Conservation (phyloP, 2,329 filamentous ascomycete species). For the Talaromyces sp. region DNA sequence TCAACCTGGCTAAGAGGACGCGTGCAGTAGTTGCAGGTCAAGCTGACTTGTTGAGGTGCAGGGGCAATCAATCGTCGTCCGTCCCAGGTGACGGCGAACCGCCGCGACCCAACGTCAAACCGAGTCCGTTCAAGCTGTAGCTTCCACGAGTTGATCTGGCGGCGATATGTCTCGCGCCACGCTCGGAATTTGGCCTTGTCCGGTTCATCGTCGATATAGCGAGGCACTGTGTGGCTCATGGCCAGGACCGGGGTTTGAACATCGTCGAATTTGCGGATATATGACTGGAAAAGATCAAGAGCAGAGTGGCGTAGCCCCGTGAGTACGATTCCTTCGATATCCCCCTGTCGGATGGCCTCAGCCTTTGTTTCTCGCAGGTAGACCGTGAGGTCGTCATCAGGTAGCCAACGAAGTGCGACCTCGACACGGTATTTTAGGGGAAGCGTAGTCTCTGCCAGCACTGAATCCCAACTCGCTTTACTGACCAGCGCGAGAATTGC, state of each 20-base stretch:
- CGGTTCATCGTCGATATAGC: constrained; percentile 52
- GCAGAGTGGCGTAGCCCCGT: constrained; percentile 56
- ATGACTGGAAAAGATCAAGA: constrained; percentile 58
- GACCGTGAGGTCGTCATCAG: constrained; percentile 42
- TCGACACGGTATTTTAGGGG: constrained; percentile 59
- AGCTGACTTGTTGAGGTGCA: constrained; percentile 50
- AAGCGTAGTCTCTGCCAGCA: constrained; percentile 54
- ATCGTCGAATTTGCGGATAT: constrained; percentile 57
- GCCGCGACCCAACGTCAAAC: constrained; percentile 56
- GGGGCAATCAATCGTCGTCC: constrained; percentile 47
- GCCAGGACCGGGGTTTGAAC: constrained; percentile 60
- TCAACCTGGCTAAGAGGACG: constrained; percentile 49
- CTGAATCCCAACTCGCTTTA: constrained; percentile 56
- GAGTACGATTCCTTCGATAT: constrained; percentile 58
- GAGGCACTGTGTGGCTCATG: constrained; percentile 54
- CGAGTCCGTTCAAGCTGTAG: constrained; percentile 56
- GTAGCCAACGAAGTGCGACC: constrained; percentile 52
- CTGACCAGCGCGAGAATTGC: constrained; percentile 58
- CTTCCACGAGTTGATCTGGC: constrained; percentile 58
- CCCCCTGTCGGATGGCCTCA: constrained; percentile 49
- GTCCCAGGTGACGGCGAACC: constrained; percentile 47
- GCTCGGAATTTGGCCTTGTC: constrained; percentile 51
- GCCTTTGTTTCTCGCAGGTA: constrained; percentile 53
- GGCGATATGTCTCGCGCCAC: constrained; percentile 60
- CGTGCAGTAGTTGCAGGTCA: constrained; percentile 60